Evolutionary conservation across 306 rosid species (phyloP), one percentile per base, ranked within the genome.

Genomic region (Delonix regia): DNA sequence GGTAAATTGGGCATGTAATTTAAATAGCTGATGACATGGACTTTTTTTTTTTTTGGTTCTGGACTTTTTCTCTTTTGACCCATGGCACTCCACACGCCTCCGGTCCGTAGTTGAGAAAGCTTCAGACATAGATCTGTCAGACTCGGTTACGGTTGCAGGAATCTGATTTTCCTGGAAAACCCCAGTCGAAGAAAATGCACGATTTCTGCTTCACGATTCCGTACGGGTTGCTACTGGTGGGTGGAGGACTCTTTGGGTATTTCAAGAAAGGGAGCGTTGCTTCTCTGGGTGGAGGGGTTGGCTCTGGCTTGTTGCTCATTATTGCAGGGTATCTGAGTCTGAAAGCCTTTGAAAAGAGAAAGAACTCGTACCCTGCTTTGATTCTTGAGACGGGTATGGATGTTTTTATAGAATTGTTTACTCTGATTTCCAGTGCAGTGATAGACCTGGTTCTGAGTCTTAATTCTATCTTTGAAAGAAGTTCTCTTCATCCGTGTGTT

Each of bases 121-220:
- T 48, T 14, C 19, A 45, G 60, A 60, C 61, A 48, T 59, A 18
- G 69, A 57, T 47, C 71, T 63, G 72, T 12, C 47, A 74, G 57
- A 16, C 24, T 14, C 45, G 0, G 69, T n/a, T 16, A 60, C 19
- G 59, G 48, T 48, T 47, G 71, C 15, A 25, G 63, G 52, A 80
- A 27, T 78, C 86, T 65, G 65, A 56, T 66, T 75, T 80, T 19
- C 55, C 76, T 45, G 60, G 36, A 78, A 83, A 84, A 80, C 65
- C 78, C 69, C 75, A 81, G 15, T 48, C 48, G 28, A 49, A 48
- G 48, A 89, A 87, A 82, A 93, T 93, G 97, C 95, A 91, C 83
- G 98, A 93, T 86, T 93, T 93, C 92, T 93, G 98, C 77, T 89
- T 93, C 77, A 87, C 98, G 57, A 93, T 93, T 55, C 98, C 98